Evolutionary conservation across 805 yeast species (phyloP), one percentile per base, ranked within the genome.

Genomic region (Wickerhamomyces pijperi): DNA sequence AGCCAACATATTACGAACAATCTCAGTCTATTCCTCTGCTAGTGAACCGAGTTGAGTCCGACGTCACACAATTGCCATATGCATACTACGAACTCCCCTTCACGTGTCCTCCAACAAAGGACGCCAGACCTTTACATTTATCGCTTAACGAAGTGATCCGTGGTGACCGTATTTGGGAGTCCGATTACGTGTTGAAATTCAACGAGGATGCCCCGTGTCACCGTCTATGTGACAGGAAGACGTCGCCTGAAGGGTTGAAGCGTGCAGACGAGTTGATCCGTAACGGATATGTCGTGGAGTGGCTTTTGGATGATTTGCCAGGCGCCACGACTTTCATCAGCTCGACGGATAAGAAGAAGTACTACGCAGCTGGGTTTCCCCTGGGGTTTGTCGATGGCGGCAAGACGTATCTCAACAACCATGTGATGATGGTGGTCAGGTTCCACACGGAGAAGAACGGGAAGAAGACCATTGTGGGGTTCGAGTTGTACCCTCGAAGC

Each of bases 401-500:
- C n/a, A 70, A 70, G 36, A 64, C 78, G 4, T 82, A 74, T 53
- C 45, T 86, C 23, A 75, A 87, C 58, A 86, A 84, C 54, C 95
- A 87, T 55, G 76, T 82, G 9, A 81, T 81, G 80, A 51, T 86
- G 39, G 90, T 87, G 13, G 68, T 86, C 34, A 69, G 95, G 50
- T 82, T 76, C 60, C 81, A 84, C 48, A 61, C 63, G 37, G 64
- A 70, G 43, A 57, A 64, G 53, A 60, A 65, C 25, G 59, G 60
- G 15, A 57, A 61, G 37, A 65, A 69, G 46, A 67, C 83, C 3
- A 83, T 86, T 48, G 94, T 86, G 16, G 96, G 95, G 0, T 82
- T 87, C 49, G 96, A 86, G 60, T 83, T 85, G 13, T 86, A 86
- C 54, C 95, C 95, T 11, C 79, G 76, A 54, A 81, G 92, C 39